These are phyloP conservation scores for Centrapalus pauciflorus DNA, from an alignment of 129 eudicot genomes.

Conservation along the genomic window DNA sequence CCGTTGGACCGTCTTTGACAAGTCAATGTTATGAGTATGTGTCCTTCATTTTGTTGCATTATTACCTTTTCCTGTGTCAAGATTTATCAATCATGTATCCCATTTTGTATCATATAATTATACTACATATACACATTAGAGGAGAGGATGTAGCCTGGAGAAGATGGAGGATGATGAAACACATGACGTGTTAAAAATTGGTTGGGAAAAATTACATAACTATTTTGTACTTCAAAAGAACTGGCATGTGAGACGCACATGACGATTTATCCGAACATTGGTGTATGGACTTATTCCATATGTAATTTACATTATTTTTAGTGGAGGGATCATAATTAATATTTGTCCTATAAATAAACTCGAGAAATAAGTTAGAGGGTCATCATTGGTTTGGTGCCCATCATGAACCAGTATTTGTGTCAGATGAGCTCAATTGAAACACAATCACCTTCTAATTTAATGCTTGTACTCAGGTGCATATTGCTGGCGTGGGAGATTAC, in stretches of 20 bases:
- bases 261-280: neutral
- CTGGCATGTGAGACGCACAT: neutral
- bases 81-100: neutral
- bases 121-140: too few species aligned
- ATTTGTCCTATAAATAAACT: too few species aligned
- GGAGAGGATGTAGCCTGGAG: too few species aligned
- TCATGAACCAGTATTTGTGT: neutral
- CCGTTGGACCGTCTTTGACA: neutral
- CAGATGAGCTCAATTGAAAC: neutral
- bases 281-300: neutral
- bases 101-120: neutral
- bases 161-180: too few species aligned
- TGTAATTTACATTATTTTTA: neutral
- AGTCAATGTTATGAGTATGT: neutral
- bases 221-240: too few species aligned
- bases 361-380: neutral
- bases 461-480: constrained; percentile 55
- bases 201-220: neutral
- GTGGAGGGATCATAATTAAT: neutral
- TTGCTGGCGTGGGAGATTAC: constrained; percentile 95
- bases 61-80: neutral
- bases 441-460: neutral
- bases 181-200: too few species aligned
- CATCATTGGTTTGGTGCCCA: neutral
- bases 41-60: neutral